These are phyloP conservation scores for Adansonia rubrostipa DNA, from an alignment of 441 rosid species.

Conservation along the genomic window DNA sequence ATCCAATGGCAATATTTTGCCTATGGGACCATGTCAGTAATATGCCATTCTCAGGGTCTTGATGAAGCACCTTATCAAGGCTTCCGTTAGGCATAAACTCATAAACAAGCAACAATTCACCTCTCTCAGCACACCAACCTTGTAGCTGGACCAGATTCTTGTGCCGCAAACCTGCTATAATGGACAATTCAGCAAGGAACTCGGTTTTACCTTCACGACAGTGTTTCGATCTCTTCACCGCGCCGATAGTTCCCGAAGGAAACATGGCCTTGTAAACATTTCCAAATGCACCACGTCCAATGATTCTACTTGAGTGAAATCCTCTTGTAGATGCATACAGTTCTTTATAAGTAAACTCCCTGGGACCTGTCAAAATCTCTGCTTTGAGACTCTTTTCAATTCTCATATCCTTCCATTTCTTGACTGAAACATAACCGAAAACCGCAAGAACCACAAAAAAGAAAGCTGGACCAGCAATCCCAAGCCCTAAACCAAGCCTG, in stretches of 20 bases:
- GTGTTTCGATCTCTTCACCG: constrained; percentile 85
- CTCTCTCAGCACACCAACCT: constrained; percentile 94
- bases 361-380: constrained; percentile 72
- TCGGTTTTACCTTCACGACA: constrained; percentile 83
- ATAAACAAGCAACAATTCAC: constrained; percentile 81
- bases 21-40: constrained; percentile 71
- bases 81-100: constrained; percentile 92
- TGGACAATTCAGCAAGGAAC: constrained; percentile 81
- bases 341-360: constrained; percentile 73
- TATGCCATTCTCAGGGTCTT: constrained; percentile 49
- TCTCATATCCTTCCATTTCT: constrained; percentile 61
- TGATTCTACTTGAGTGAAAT: constrained; percentile 78
- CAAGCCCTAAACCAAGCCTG: constrained; percentile 64
- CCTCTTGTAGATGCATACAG: constrained; percentile 74
- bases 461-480: constrained; percentile 78
- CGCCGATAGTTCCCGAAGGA: constrained; percentile 60
- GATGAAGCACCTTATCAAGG: constrained; percentile 75
- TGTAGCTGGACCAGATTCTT: constrained; percentile 85
- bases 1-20: constrained; percentile 68
- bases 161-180: constrained; percentile 88
- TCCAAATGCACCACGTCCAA: constrained; percentile 89
- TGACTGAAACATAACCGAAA: constrained; percentile 68
- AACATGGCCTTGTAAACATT: constrained; percentile 84
- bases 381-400: constrained; percentile 59
- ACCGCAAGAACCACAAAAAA: constrained; percentile 61